A percentile compares a stretch with the other conserved stretches of the same genome.
These are phyloP conservation scores for Emericellopsis cladophorae DNA, from an alignment of 2,329 filamentous ascomycete genomes.

Conservation along the genomic window DNA sequence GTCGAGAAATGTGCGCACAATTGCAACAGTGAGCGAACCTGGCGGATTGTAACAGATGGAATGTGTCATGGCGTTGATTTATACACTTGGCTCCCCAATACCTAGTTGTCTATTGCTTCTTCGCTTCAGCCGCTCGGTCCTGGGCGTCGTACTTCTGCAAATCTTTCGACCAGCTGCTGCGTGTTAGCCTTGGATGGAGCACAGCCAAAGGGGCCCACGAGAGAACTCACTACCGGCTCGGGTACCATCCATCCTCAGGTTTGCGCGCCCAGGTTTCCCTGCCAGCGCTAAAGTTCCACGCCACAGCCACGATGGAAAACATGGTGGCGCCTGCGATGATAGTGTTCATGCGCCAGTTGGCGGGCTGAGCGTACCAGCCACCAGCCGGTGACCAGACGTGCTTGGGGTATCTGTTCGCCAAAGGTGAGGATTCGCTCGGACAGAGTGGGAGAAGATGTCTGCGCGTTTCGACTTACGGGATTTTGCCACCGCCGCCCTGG, in stretches of 20 bases:
- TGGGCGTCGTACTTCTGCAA: constrained; percentile 31
- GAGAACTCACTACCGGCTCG: constrained; percentile 66
- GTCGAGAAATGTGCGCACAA: no score
- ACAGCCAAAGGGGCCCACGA: not conserved
- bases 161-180: constrained; percentile 30
- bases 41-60: no score
- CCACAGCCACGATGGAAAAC: constrained; percentile 52
- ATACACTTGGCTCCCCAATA: not conserved
- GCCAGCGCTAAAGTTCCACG: constrained; percentile 62
- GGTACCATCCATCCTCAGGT: constrained; percentile 69
- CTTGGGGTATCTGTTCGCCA: constrained; percentile 69
- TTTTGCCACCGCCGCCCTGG: constrained; percentile 63
- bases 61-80: not conserved
- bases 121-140: constrained; percentile 20
- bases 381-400: constrained; percentile 98
- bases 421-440: constrained; percentile 8
- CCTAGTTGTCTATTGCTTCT: constrained; percentile 13
- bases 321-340: constrained; percentile 58
- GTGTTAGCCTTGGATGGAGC: constrained; percentile 7
- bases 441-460: not conserved
- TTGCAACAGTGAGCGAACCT: no score
- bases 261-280: constrained; percentile 62
- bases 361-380: constrained; percentile 92
- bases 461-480: constrained; percentile 32
- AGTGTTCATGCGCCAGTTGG: constrained; percentile 93